Evolutionary conservation across 805 yeast species (phyloP), one percentile per base, ranked within the genome.

Genomic region (Kurtzmaniella cleridarum): DNA sequence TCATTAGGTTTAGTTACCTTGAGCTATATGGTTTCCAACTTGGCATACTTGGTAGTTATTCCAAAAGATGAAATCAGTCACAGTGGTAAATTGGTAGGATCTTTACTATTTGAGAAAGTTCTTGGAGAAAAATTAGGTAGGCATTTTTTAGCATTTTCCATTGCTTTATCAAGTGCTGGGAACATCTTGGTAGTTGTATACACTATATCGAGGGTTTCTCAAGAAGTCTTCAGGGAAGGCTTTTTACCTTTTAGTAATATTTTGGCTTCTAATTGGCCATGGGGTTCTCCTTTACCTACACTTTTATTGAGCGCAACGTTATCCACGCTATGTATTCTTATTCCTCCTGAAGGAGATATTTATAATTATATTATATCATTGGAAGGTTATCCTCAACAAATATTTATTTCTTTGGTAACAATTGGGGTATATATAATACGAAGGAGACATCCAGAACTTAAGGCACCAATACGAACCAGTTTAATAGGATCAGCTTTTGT

Each of bases 151-250:
- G 74, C 84, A 0, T 51, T 76, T 27, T 66, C 82, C 0, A 73
- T 79, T 20, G 83, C 84, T 0, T 41, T 79, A n/a, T 75, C 80
- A 30, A 69, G 84, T 3, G 77, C 75, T 1, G 82, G 85, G 0
- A 80, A 80, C 48, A 74, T 79, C 2, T 71, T 78, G 54, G 84
- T 79, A 9, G 81, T 77, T 1, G 47, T 78, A 13, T 80, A 79
- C 51, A 69, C 79, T 3, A 62, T 76, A 9, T 76, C 84, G 0
- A 64, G 87, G 51, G 73, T 76, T 62, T 76, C 76, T 45, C 87
- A 80, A 51, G 85, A 79, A 53, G 74, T 75, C 3, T 78, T 80
- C 46, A 62, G 82, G 41, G 84, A 79, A 47, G 85, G 85, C 0
- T 75, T 66, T 41, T 50, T 79, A 11, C 87, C 87, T 8, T 75